phyloP scores from a whole-genome alignment of 805 yeast species.

The Wickerhamomyces xylosicus region DNA sequence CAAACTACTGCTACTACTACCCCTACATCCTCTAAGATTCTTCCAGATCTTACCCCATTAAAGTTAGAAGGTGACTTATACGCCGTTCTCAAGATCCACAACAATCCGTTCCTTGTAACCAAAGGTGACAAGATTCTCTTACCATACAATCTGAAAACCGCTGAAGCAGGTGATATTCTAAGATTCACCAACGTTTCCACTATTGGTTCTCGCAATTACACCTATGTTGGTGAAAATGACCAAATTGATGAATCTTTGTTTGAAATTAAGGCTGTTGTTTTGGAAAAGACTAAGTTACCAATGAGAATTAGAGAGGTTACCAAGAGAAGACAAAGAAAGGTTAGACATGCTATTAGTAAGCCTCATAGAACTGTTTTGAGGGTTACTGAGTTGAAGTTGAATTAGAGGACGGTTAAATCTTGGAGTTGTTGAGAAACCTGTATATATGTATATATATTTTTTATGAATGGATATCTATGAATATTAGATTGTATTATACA shows the following conservation, averaged over 20 bases:
- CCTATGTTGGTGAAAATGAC: conserved; percentile 37
- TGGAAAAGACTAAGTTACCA: conserved; percentile 80
- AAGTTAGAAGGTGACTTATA: conserved; percentile 63
- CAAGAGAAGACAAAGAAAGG: conserved; percentile 72
- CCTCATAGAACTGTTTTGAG: conserved; percentile 71
- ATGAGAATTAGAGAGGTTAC: conserved; percentile 64
- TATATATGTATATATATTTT: too few relatives aligned
- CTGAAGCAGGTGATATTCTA: conserved; percentile 76
- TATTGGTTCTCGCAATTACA: conserved; percentile 78
- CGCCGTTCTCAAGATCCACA: conserved; percentile 74
- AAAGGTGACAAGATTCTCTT: conserved; percentile 78
- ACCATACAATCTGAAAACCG: conserved; percentile 70
- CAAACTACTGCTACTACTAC: background rate
- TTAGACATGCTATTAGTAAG: conserved; percentile 53
- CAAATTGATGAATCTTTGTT: conserved; percentile 44
- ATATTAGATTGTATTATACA: too few relatives aligned
- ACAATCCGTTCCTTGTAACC: conserved; percentile 81
- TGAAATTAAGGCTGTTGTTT: conserved; percentile 62
- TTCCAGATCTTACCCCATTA: conserved; percentile 43
- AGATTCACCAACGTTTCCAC: conserved; percentile 66
- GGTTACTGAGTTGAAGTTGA: conserved; percentile 60
- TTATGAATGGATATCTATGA: too few relatives aligned
- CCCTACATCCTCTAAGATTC: background rate
- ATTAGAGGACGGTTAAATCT: too few relatives aligned
- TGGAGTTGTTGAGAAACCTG: too few relatives aligned